These are phyloP conservation scores for Dryas alaskensis DNA, from an alignment of 306 rosid species.

Conservation along the genomic window DNA sequence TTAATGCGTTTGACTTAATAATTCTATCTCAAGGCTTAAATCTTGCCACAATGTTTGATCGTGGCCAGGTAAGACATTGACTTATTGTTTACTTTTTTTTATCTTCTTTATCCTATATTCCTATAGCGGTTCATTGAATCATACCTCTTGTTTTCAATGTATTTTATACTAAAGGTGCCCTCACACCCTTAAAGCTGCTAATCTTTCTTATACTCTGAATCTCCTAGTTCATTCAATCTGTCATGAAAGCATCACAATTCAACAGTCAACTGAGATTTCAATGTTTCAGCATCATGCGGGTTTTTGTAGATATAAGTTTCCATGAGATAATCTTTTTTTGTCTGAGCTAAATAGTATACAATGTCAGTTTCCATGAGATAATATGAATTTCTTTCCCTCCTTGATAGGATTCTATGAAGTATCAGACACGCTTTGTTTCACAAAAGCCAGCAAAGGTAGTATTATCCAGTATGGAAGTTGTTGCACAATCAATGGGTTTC, in stretches of 20 bases:
- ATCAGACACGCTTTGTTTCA: slow-evolving; percentile 79
- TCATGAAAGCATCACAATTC: neutral
- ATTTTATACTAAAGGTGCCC: neutral
- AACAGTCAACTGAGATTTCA: neutral
- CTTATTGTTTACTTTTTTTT: slow-evolving; percentile 2
- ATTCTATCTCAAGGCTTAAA: slow-evolving; percentile 87
- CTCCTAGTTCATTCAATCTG: neutral
- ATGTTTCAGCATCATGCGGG: neutral
- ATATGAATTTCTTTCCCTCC: slow-evolving; percentile 7
- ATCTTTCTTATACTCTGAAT: neutral
- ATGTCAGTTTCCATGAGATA: slow-evolving; percentile 7
- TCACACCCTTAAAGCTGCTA: neutral
- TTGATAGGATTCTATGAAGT: slow-evolving; percentile 55
- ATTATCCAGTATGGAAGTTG: slow-evolving; percentile 87
- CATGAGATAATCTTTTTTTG: neutral
- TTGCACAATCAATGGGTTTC: slow-evolving; percentile 89
- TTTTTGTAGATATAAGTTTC: neutral
- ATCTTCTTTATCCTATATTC: neutral
- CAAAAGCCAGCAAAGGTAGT: slow-evolving; percentile 89
- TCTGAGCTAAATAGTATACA: neutral
- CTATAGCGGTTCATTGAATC: neutral
- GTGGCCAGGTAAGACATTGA: slow-evolving; percentile 52
- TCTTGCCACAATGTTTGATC: slow-evolving; percentile 76
- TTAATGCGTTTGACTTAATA: slow-evolving; percentile 86
- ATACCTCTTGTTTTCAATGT: neutral